Conservation (phyloP, 805 yeast species). For the Myxozyma neotropica region DNA sequence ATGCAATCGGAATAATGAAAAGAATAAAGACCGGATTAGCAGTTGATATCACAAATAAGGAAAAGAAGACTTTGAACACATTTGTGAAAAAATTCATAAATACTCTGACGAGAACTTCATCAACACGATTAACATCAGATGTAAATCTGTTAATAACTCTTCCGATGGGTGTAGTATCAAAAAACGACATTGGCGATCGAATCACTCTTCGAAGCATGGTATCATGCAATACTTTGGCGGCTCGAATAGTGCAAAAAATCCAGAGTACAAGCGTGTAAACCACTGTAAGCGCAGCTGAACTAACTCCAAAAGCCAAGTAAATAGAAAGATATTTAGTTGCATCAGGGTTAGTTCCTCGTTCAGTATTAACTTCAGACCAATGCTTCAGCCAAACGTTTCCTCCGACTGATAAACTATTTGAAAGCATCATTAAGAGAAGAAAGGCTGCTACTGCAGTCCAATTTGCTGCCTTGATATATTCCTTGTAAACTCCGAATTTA, state of each 20-base stretch:
- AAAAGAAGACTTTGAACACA: constrained; percentile 50
- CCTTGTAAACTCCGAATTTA: constrained; percentile 78
- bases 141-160: constrained; percentile 88
- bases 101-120: constrained; percentile 58
- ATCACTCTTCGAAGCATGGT: constrained; percentile 74
- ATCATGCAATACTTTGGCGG: constrained; percentile 66
- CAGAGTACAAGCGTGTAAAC: constrained; percentile 70
- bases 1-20: constrained; percentile 66
- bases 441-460: constrained; percentile 62
- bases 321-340: constrained; percentile 70
- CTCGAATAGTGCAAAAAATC: constrained; percentile 76
- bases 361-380: constrained; percentile 90
- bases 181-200: constrained; percentile 91
- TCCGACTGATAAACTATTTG: constrained; percentile 34
- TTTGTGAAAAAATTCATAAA: constrained; percentile 45
- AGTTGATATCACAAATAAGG: constrained; percentile 73
- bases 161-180: constrained; percentile 94
- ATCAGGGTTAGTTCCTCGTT: constrained; percentile 68
- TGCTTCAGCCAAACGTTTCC: constrained; percentile 92
- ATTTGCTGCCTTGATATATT: constrained; percentile 88
- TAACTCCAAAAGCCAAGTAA: constrained; percentile 73
- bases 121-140: constrained; percentile 84
- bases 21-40: constrained; percentile 86
- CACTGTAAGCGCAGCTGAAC: constrained; percentile 61
- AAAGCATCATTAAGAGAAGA: constrained; percentile 50